phyloP scores from a whole-genome alignment of 495 filamentous ascomycete genomes.

The Penicillium roqueforti region DNA sequence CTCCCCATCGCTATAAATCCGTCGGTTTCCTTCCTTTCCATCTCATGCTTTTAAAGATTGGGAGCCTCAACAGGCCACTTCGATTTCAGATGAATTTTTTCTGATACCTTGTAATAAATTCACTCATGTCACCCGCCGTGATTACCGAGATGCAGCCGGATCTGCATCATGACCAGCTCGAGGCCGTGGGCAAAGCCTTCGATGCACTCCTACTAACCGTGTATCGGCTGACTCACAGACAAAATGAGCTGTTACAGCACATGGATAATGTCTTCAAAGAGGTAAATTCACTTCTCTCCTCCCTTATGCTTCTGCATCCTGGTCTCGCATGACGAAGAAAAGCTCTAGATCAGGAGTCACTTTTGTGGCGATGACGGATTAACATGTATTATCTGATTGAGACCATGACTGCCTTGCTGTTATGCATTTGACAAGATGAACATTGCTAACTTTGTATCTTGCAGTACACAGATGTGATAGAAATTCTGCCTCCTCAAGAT shows the following conservation, averaged over 20 bases:
- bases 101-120: conserved; percentile 21
- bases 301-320: conserved; percentile 9
- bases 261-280: conserved; percentile 43
- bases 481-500: conserved; percentile 24
- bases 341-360: conserved; percentile 60
- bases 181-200: conserved; percentile 43
- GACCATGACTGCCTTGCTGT: conserved; percentile 19
- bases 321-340: conserved; percentile 50
- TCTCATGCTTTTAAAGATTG: conserved; percentile 12
- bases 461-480: conserved; percentile 23
- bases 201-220: conserved; percentile 49
- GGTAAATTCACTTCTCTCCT: conserved; percentile 34
- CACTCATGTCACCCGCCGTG: conserved; percentile 38
- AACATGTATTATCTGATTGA: conserved; percentile 52
- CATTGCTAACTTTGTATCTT: conserved; percentile 20
- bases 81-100: conserved; percentile 13
- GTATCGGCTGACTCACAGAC: conserved; percentile 41
- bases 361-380: conserved; percentile 47
- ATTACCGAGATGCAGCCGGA: conserved; percentile 33
- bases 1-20: conserved; percentile 21
- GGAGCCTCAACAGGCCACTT: conserved; percentile 13
- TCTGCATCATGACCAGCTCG: conserved; percentile 34
- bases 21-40: conserved; percentile 13
- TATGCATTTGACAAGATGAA: conserved; percentile 10
- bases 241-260: conserved; percentile 40